A percentile compares a stretch with the other conserved stretches of the same genome.
Evolutionary conservation across 768 basidiomycete genomes (phyloP).

Genomic region (Boletus bicolor): DNA sequence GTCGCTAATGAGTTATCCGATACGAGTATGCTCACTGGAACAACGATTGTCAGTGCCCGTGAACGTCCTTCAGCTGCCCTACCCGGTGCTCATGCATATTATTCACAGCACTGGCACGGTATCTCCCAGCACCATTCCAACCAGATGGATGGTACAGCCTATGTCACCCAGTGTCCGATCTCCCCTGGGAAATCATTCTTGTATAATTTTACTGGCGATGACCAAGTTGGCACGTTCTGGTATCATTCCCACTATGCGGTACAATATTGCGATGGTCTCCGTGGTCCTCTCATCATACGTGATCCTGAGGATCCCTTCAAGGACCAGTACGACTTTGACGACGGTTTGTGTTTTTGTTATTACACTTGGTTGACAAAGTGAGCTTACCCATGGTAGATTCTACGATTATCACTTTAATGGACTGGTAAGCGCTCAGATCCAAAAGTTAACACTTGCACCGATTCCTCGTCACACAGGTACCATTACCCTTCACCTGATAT

Average conservation of each 20-base stretch:
- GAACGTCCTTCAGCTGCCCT: background rate
- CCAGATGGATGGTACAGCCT: conserved; percentile 32
- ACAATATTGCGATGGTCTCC: conserved; percentile 37
- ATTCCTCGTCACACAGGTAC: conserved; percentile 11
- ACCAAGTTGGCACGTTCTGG: conserved; percentile 42
- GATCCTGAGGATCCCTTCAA: conserved; percentile 22
- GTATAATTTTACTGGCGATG: conserved; percentile 32
- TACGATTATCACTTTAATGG: background rate
- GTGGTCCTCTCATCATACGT: conserved; percentile 12
- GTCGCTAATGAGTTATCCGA: conserved; percentile 19
- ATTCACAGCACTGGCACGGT: conserved; percentile 29
- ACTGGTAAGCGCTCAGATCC: background rate
- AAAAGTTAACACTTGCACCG: background rate
- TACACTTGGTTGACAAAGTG: background rate
- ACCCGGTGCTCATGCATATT: background rate
- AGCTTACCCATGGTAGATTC: background rate
- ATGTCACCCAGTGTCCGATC: conserved; percentile 43
- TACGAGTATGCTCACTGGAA: conserved; percentile 18
- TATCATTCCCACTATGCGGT: conserved; percentile 23
- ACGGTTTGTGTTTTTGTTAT: conserved; percentile 13
- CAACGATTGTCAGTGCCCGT: conserved; percentile 20
- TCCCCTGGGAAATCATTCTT: conserved; percentile 31
- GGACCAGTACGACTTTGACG: conserved; percentile 18
- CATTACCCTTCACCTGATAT: conserved; percentile 10
- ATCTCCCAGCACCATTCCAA: conserved; percentile 23